Evolutionary conservation across 257 asterid species (phyloP).

Genomic region (Striga asiatica): DNA sequence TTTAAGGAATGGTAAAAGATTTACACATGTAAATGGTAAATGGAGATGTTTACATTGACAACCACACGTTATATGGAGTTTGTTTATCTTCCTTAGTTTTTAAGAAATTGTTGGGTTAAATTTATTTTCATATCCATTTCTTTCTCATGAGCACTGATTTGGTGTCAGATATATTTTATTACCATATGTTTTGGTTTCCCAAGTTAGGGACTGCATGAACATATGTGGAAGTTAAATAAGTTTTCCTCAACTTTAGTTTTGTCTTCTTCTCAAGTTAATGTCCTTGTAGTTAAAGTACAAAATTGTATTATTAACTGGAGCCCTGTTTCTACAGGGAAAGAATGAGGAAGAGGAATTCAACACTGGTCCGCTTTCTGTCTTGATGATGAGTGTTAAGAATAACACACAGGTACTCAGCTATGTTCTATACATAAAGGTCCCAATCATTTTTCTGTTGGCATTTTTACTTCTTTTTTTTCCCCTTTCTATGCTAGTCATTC

Average conservation of each 20-base stretch:
- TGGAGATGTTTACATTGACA: background rate
- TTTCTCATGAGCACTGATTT: background rate
- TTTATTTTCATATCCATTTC: too few relatives aligned
- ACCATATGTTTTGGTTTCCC: background rate
- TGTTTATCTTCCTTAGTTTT: too few relatives aligned
- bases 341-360: conserved; percentile 92
- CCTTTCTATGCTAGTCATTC: background rate
- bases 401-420: conserved; percentile 47
- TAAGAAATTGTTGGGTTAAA: too few relatives aligned
- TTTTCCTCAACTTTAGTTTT: background rate
- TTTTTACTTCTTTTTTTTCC: background rate
- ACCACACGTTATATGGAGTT: background rate
- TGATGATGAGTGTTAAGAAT: conserved; percentile 61
- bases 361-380: conserved; percentile 87
- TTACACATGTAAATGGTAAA: background rate
- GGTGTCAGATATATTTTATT: background rate
- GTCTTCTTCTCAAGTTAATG: background rate
- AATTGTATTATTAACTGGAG: conserved; percentile 2
- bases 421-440: background rate
- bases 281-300: background rate
- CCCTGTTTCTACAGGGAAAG: conserved; percentile 30
- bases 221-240: background rate
- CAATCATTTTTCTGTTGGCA: background rate
- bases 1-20: background rate
- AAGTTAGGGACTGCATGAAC: background rate